Percentiles rank a stretch among this genome's conserved stretches.
Conservation (phyloP, 2,329 filamentous ascomycete genomes). For the Ceratocystis huliohia region DNA sequence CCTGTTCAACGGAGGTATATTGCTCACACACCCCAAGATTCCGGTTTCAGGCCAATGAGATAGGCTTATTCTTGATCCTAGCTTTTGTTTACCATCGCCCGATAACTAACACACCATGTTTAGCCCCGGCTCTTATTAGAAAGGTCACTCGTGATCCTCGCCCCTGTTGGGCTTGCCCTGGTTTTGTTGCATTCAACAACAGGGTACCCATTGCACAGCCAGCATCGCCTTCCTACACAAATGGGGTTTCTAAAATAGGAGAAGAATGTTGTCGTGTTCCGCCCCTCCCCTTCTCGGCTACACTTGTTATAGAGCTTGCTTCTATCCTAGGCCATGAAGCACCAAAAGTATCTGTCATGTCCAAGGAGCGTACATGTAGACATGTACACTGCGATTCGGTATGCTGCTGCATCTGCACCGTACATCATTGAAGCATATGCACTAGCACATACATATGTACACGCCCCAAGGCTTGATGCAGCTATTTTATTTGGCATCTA, state of each 20-base stretch:
- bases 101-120: neutral
- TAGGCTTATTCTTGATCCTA: neutral
- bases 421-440: neutral
- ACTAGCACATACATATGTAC: neutral
- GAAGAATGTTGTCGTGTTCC: neutral
- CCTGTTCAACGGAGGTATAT: neutral
- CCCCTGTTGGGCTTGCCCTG: neutral
- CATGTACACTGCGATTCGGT: neutral
- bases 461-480: neutral
- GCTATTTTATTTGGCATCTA: neutral
- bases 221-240: neutral
- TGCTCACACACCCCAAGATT: neutral
- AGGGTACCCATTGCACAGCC: neutral
- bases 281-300: neutral
- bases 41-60: neutral
- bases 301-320: constrained; percentile 1
- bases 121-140: neutral
- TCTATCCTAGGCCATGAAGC: neutral
- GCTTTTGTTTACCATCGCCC: neutral
- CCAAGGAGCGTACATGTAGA: neutral
- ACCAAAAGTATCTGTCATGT: neutral
- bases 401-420: neutral
- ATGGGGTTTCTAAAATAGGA: neutral
- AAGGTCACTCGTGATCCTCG: neutral
- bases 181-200: neutral